phyloP scores from a whole-genome alignment of 148 eudicot species.

The Salicornia ramosissima region DNA sequence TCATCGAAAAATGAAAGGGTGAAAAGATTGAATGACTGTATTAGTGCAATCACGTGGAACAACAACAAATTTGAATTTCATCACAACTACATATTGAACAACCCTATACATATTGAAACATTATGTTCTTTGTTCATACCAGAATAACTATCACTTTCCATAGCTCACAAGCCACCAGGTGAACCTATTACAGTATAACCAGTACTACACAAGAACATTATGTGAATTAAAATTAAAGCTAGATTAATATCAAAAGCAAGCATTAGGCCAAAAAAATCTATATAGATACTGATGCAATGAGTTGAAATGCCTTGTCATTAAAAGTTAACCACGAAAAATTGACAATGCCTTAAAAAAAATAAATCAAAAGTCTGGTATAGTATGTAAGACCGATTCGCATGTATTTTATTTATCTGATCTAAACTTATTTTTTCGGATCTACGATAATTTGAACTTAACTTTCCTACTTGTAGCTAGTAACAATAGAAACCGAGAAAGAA shows the following conservation, averaged over 20 bases:
- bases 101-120: not conserved
- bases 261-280: not conserved
- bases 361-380: no score
- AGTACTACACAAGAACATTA: not conserved
- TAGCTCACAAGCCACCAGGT: not conserved
- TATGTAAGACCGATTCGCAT: no score
- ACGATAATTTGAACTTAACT: no score
- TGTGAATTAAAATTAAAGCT: not conserved
- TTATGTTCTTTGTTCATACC: not conserved
- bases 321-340: not conserved
- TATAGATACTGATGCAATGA: not conserved
- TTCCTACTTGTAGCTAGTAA: no score
- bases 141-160: not conserved
- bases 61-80: not conserved
- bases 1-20: not conserved
- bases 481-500: no score
- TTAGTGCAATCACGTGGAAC: not conserved
- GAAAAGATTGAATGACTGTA: not conserved
- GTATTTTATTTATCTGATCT: no score
- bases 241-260: not conserved
- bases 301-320: not conserved
- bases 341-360: no score
- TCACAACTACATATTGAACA: not conserved
- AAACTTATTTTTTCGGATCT: no score
- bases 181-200: not conserved